These are phyloP conservation scores for Apophysomyces ossiformis DNA, from an alignment of 371 early-diverging fungal genomes.

Conservation along the genomic window DNA sequence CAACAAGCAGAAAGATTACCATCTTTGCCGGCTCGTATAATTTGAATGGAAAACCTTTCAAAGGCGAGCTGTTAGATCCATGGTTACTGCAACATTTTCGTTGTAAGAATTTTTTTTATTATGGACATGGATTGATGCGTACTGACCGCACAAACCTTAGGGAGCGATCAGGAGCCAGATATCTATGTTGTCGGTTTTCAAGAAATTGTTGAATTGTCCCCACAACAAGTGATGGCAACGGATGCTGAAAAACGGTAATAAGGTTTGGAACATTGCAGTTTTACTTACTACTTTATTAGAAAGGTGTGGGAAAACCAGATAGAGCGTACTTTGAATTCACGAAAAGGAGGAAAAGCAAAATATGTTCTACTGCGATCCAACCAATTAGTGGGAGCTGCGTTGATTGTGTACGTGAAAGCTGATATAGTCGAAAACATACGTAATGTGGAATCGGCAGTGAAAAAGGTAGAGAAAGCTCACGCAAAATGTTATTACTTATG, in stretches of 20 bases:
- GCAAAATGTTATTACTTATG: background rate
- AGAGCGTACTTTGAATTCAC: conserved; percentile 56
- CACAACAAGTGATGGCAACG: conserved; percentile 79
- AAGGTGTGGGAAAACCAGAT: conserved; percentile 72
- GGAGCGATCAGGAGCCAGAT: conserved; percentile 68
- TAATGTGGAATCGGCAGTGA: conserved; percentile 78
- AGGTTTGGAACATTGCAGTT: background rate
- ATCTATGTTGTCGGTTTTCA: conserved; percentile 90
- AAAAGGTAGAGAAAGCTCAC: conserved; percentile 59
- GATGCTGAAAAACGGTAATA: conserved; percentile 68
- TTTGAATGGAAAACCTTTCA: conserved; percentile 80
- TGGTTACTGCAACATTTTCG: conserved; percentile 69
- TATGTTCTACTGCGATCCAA: conserved; percentile 83
- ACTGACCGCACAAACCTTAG: conserved; percentile 16
- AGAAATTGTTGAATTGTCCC: conserved; percentile 93
- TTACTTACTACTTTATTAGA: conserved; percentile 19
- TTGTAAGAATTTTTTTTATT: conserved; percentile 30
- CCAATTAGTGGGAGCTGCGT: conserved; percentile 87
- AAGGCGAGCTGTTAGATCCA: conserved; percentile 64
- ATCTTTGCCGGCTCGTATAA: conserved; percentile 90
- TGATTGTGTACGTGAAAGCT: conserved; percentile 81
- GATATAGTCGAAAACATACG: conserved; percentile 74
- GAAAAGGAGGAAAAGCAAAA: conserved; percentile 37
- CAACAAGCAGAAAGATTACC: conserved; percentile 55
- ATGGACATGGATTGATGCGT: background rate